Base-by-base conservation (phyloP, 768 basidiomycete species). In the Hygrocybe punicea region DNA sequence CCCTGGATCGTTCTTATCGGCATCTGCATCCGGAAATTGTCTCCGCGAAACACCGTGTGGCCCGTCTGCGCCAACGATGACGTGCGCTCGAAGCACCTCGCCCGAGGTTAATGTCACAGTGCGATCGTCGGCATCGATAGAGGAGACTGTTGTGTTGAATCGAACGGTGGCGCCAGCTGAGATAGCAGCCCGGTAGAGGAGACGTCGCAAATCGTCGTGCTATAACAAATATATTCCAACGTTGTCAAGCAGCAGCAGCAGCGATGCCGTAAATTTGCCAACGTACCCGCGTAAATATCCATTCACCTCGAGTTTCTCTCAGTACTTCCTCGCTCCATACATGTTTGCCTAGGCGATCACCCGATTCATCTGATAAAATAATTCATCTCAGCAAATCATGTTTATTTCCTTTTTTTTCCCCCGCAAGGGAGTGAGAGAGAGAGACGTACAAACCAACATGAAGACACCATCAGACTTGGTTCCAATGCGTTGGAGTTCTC, bases 61-160 rank as follows among this genome's bases (percentile, higher is more conserved):
- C 3, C 84, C 84, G 60, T 85, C 84, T 1, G 84, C 83, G 13
- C 83, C 84, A 50, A 85, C 68, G 56, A 85, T 73, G 21, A 84
- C 72, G 63, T 85, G 78, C 16, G 77, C 81, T 4, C 57, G 65
- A 11, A 83, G 51, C 10, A 65, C 70, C 36, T 76, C 68, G 3
- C 84, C 83, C 9, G 69, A 72, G 9, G 69, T 69, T 4, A 77
- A 60, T 1, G 63, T 73, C 7, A 78, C 75, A 39, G 61, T 66
- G 25, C 67, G 66, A 33, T 55, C 58, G 19, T 66, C 51, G 14
- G 67, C 49, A 48, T 76, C 69, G 21, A 75, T 58, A 1, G 59
- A 58, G 1, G 57, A 57, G 2, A 78, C 79, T 17, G 48, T 67
- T 16, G 67, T 54, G 33, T 72, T 68, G 16, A 75, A 68, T 19